Conservation (phyloP, 2,329 filamentous ascomycete species). For the Claviceps citrina region DNA sequence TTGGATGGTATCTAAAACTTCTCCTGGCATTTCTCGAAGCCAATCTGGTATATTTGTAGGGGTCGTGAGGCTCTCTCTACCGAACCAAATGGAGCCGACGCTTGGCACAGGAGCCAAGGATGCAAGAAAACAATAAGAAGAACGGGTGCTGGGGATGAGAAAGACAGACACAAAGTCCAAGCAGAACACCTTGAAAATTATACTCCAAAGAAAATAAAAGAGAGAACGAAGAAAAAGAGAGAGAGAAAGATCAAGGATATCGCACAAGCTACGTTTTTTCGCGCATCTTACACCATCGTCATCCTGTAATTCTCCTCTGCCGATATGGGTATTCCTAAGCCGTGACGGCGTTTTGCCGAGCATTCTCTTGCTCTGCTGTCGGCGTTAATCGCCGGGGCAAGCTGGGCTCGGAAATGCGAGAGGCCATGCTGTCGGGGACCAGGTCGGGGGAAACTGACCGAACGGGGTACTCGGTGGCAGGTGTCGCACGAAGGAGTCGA, state of each 20-base stretch:
- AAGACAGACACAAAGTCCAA: neutral
- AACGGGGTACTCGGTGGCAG: constrained; percentile 38
- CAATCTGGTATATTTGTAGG: neutral
- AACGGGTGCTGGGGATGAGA: neutral
- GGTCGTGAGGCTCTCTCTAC: neutral
- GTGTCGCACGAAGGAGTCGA: constrained; percentile 36
- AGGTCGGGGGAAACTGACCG: constrained; percentile 43
- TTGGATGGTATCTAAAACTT: constrained; percentile 3
- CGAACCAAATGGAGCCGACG: neutral
- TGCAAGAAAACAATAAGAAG: no score
- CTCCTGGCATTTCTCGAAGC: neutral
- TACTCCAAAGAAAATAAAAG: neutral
- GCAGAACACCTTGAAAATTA: neutral
- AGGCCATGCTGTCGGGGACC: constrained; percentile 47
- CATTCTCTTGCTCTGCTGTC: constrained; percentile 28
- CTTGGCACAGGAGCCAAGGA: neutral
- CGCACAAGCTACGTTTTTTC: neutral
- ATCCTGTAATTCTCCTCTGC: neutral
- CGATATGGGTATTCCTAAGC: constrained; percentile 4
- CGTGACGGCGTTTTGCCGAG: constrained; percentile 9
- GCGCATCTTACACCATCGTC: neutral
- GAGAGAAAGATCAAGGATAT: neutral
- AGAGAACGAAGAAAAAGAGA: neutral
- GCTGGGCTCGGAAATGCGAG: constrained; percentile 35
- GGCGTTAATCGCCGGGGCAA: constrained; percentile 31